Conservation (phyloP, 1,139 yeast species). For the Hyphopichia buzzinii region DNA sequence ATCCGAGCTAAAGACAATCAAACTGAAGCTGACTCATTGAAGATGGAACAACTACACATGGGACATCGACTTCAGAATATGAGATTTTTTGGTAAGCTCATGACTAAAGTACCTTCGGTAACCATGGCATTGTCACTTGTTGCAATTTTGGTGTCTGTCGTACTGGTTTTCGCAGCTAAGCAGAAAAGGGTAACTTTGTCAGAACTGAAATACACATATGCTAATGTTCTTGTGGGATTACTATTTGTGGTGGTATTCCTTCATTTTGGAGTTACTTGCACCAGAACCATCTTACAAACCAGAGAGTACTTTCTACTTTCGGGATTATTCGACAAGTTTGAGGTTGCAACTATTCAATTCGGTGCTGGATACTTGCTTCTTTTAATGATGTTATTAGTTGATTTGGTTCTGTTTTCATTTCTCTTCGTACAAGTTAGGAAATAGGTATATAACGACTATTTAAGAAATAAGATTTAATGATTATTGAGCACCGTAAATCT, state of each 20-base stretch:
- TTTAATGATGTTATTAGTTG: not conserved
- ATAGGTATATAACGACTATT: not conserved
- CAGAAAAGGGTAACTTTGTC: slow-evolving; percentile 1
- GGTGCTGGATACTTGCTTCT: slow-evolving; percentile 1
- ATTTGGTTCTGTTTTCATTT: not conserved
- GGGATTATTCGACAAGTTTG: not conserved
- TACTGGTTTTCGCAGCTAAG: not conserved
- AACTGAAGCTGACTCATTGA: not conserved
- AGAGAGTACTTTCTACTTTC: not conserved
- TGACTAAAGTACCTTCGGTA: not conserved
- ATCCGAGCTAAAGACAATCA: slow-evolving; percentile 7
- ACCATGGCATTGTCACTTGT: not conserved
- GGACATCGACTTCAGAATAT: slow-evolving; percentile 2
- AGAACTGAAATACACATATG: not conserved
- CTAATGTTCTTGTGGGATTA: not conserved
- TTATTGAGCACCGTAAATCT: slow-evolving; percentile 31
- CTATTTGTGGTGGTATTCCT: not conserved
- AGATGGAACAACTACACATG: slow-evolving; percentile 3
- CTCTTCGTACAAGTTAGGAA: not conserved
- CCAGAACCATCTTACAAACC: not conserved
- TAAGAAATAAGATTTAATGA: not conserved
- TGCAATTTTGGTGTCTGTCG: not conserved
- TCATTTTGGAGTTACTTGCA: not conserved
- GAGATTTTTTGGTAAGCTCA: slow-evolving; percentile 2
- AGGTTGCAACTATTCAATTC: not conserved